phyloP scores from a whole-genome alignment of 768 basidiomycete species.

The Pleurotus platypus region DNA sequence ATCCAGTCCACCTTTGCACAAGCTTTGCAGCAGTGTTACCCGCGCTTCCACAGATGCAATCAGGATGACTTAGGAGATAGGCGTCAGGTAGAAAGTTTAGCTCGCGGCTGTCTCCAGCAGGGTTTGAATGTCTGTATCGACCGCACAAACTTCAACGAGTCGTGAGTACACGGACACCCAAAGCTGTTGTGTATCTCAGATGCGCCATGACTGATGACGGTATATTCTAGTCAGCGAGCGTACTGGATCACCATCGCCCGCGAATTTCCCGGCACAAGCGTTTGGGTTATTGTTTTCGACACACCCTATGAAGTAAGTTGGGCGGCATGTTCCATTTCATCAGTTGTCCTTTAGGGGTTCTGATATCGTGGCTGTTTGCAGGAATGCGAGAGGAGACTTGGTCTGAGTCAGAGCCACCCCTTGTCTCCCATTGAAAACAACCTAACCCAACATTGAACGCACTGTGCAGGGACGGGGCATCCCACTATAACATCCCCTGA shows the following conservation, averaged over 20 bases:
- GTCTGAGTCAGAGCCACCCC: constrained; percentile 44
- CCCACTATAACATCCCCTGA: constrained; percentile 70
- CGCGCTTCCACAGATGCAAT: constrained; percentile 67
- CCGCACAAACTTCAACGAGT: constrained; percentile 69
- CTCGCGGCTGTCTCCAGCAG: constrained; percentile 42
- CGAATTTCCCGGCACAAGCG: constrained; percentile 55
- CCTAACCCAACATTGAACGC: constrained; percentile 4
- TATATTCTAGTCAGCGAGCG: constrained; percentile 52
- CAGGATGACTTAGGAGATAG: constrained; percentile 78
- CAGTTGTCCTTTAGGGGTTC: not conserved
- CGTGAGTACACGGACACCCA: constrained; percentile 35
- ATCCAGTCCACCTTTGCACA: constrained; percentile 62
- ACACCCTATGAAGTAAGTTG: constrained; percentile 67
- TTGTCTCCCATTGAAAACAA: not conserved
- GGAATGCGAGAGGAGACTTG: constrained; percentile 62
- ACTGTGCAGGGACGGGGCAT: constrained; percentile 56
- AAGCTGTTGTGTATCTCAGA: constrained; percentile 13
- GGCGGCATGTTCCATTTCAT: not conserved
- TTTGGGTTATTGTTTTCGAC: constrained; percentile 78
- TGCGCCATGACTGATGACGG: not conserved
- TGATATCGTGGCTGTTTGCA: constrained; percentile 20
- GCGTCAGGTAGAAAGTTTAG: constrained; percentile 59
- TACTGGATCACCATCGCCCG: constrained; percentile 75
- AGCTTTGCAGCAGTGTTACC: constrained; percentile 58
- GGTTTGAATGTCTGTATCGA: constrained; percentile 80